phyloP scores from a whole-genome alignment of 345 rosid genomes.

The Garcia nutans region DNA sequence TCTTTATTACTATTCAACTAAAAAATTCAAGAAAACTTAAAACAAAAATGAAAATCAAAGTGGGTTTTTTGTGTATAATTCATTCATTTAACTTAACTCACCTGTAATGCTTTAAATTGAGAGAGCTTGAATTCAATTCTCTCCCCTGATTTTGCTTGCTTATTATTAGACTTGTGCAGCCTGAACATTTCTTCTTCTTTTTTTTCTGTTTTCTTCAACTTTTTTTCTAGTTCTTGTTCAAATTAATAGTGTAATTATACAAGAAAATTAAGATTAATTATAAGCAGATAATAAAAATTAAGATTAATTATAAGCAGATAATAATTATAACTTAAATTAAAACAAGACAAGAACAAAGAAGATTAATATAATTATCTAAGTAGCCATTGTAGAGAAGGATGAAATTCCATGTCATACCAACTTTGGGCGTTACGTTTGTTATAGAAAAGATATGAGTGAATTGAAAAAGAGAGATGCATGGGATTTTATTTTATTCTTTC shows the following conservation, averaged over 20 bases:
- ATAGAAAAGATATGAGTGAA: neutral
- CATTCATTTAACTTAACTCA: neutral
- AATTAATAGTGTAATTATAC: neutral
- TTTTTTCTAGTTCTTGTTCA: neutral
- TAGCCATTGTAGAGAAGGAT: slow-evolving; percentile 31
- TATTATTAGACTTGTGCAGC: slow-evolving; percentile 31
- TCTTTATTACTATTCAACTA: neutral
- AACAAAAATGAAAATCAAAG: neutral
- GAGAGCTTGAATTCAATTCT: slow-evolving; percentile 51
- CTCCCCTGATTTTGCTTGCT: slow-evolving; percentile 39
- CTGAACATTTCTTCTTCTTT: slow-evolving; percentile 51
- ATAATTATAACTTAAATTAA: neutral
- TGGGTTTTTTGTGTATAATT: too few species aligned
- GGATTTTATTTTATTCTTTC: slow-evolving; percentile 7
- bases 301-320: neutral
- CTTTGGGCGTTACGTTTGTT: slow-evolving; percentile 21
- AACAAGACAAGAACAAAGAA: neutral
- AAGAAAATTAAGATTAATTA: neutral
- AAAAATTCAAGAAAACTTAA: neutral
- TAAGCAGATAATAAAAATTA: neutral
- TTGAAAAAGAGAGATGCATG: slow-evolving; percentile 12
- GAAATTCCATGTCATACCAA: slow-evolving; percentile 30
- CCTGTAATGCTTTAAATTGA: slow-evolving; percentile 50
- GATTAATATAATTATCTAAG: slow-evolving; percentile 22
- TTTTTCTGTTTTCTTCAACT: neutral